A percentile compares a stretch with the other conserved stretches of the same genome.
Evolutionary conservation across 106 monocot species (phyloP).

Genomic region (Iris macrosiphon): DNA sequence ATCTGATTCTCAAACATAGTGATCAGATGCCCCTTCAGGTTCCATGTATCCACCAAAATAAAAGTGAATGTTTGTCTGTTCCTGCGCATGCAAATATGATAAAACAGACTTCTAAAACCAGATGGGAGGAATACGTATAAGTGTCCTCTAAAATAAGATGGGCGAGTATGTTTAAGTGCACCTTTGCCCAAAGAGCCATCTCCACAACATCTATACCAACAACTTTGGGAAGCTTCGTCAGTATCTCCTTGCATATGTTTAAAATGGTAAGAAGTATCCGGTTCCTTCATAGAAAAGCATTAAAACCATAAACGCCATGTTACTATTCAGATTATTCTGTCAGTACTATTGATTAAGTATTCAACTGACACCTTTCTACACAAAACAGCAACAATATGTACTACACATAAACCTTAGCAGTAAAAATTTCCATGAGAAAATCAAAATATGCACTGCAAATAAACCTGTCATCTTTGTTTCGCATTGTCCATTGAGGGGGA

Average conservation of each 20-base stretch:
- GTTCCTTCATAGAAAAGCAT: conserved; percentile 47
- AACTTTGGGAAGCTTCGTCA: conserved; percentile 81
- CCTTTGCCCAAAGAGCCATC: conserved; percentile 99
- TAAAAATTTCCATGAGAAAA: background rate
- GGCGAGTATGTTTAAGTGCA: conserved; percentile 9
- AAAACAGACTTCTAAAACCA: background rate
- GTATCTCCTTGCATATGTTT: conserved; percentile 82
- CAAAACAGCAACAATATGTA: background rate
- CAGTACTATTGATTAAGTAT: background rate
- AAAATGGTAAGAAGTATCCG: conserved; percentile 74
- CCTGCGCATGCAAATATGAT: background rate
- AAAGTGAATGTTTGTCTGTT: background rate
- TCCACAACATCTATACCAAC: conserved; percentile 94
- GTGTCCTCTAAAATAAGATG: too few relatives aligned
- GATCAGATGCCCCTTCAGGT: background rate
- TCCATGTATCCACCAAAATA: background rate
- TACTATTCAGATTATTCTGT: background rate
- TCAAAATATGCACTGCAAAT: background rate
- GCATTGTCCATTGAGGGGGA: conserved; percentile 98
- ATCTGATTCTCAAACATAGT: background rate
- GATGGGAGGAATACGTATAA: too few relatives aligned
- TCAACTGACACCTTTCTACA: background rate
- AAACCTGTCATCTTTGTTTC: conserved; percentile 93
- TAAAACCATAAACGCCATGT: background rate
- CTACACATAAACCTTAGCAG: background rate